phyloP scores from a whole-genome alignment of 768 basidiomycete genomes.

The Russula abietina region DNA sequence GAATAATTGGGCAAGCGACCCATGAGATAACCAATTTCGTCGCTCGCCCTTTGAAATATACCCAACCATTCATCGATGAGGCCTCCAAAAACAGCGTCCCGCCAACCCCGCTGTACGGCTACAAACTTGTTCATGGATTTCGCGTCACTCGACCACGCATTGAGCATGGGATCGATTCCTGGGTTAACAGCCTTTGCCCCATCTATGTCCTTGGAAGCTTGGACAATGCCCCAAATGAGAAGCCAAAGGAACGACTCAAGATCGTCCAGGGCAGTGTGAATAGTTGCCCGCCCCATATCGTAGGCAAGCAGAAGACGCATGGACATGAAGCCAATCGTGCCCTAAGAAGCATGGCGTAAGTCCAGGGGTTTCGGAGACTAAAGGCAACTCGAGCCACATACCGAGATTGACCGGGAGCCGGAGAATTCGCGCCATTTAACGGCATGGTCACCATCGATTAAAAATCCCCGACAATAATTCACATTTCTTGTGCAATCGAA shows the following conservation, averaged over 20 bases:
- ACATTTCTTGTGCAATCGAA: not conserved
- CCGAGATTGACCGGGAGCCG: not conserved
- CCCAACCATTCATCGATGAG: not conserved
- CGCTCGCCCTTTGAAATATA: not conserved
- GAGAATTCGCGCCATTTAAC: not conserved
- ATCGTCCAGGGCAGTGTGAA: not conserved
- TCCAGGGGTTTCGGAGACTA: no score
- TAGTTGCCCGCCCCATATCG: no score
- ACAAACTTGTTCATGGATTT: rapidly evolving
- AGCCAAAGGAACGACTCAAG: not conserved
- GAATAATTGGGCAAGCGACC: no score
- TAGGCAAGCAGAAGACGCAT: not conserved
- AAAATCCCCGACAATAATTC: no score
- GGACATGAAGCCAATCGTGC: not conserved
- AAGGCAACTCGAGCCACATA: not conserved
- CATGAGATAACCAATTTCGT: not conserved
- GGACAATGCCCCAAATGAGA: not conserved
- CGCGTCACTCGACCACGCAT: not conserved
- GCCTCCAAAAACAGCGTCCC: not conserved
- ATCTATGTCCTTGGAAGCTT: not conserved
- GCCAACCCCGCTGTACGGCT: no score
- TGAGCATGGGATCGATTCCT: not conserved
- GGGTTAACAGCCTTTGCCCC: not conserved
- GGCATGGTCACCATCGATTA: no score
- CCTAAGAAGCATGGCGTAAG: not conserved